Conservation (phyloP, 2,329 filamentous ascomycete genomes). For the Neofusicoccum cordaticola region DNA sequence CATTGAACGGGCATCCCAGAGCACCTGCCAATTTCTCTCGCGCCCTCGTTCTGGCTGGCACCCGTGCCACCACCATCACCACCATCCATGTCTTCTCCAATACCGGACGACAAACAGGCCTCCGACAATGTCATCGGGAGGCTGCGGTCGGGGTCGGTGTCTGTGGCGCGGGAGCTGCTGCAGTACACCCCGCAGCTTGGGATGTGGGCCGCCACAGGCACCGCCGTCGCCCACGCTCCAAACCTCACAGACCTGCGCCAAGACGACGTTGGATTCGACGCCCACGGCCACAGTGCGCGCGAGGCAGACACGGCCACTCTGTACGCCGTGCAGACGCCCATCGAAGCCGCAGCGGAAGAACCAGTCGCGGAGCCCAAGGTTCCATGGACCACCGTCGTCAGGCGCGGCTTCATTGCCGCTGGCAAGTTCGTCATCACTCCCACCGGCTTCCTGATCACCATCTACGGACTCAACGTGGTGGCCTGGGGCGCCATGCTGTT, state of each 20-base stretch:
- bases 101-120: neutral
- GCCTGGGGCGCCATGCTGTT: conserved; percentile 93
- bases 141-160: neutral
- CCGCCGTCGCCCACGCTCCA: neutral
- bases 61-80: neutral
- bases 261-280: neutral
- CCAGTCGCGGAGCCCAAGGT: neutral
- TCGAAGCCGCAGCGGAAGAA: neutral
- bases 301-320: neutral
- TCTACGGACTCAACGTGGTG: conserved; percentile 70
- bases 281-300: conserved; percentile 1
- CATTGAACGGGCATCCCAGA: no score
- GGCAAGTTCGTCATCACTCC: neutral
- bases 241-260: neutral
- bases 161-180: neutral
- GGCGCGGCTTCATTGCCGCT: neutral
- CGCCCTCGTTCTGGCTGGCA: neutral
- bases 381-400: neutral
- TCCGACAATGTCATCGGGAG: neutral
- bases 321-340: neutral
- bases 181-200: conserved; percentile 4
- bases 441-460: neutral
- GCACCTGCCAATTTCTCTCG: neutral
- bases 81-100: neutral
- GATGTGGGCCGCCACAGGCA: conserved; percentile 2